Conservation (phyloP, 1,284 basidiomycete species). For the Marasmius oreades region DNA sequence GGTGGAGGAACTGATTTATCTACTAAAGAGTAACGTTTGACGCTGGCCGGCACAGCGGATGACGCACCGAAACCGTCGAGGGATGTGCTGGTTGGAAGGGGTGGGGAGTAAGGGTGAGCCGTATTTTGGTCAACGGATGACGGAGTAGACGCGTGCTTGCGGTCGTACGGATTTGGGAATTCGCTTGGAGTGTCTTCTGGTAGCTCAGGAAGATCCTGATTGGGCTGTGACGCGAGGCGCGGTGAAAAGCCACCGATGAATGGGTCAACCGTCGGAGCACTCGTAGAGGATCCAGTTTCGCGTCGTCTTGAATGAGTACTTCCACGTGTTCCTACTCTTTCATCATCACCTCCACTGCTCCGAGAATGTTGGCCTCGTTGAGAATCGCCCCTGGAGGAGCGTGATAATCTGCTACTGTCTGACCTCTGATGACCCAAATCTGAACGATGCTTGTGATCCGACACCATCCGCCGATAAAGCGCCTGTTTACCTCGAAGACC, state of each 20-base stretch:
- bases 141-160: slow-evolving; percentile 9
- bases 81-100: slow-evolving; percentile 24
- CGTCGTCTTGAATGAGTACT: slow-evolving; percentile 11
- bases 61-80: slow-evolving; percentile 29
- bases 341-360: slow-evolving; percentile 23
- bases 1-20: slow-evolving; percentile 56
- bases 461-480: slow-evolving; percentile 65
- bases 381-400: slow-evolving; percentile 40
- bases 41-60: slow-evolving; percentile 47
- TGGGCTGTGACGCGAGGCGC: slow-evolving; percentile 11
- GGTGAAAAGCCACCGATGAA: slow-evolving; percentile 10
- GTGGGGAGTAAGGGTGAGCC: not conserved
- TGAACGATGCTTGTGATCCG: slow-evolving; percentile 53
- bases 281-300: slow-evolving; percentile 5
- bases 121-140: slow-evolving; percentile 18
- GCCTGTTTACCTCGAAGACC: slow-evolving; percentile 92
- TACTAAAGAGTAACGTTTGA: slow-evolving; percentile 75
- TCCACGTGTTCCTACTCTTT: slow-evolving; percentile 7
- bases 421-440: slow-evolving; percentile 46
- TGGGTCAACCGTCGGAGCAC: not conserved
- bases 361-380: slow-evolving; percentile 46
- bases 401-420: slow-evolving; percentile 49
- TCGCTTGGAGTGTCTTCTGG: not conserved
- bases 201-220: not conserved
- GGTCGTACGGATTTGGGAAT: not conserved